Evolutionary conservation across 306 rosid genomes (phyloP), one percentile per base, ranked within the genome.

Genomic region (Lathyrus tuberosus): DNA sequence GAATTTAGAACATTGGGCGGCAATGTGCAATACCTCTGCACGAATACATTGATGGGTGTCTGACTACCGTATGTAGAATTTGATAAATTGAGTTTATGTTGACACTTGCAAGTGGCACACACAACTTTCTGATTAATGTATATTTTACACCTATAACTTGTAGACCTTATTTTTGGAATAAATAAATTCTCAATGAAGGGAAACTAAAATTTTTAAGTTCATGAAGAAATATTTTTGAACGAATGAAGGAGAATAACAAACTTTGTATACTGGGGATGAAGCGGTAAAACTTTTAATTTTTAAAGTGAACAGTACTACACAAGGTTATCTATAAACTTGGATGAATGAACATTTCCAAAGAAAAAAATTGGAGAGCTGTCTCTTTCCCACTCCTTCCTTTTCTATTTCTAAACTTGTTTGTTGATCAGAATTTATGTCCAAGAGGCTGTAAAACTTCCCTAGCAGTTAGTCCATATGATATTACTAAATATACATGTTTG

Each of bases 391-490:
- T 48, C 33, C 6, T 33, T 57, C 42, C 2, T 57, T 28, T 54
- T 49, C 46, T 59, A n/a, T 63, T 57, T 41, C 22, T 64, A 43
- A 30, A 65, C 68, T 70, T 73, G 43, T 72, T 76, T 62, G 57
- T 65, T 52, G 48, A 61, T 62, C 11, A 30, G 61, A 77, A 48
- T 51, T 11, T 54, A 38, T 58, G 44, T 43, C 64, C 24, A 62
- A 54, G 79, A 64, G 67, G 17, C 8, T 54, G 24, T 33, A 37
- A 56, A 67, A 46, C 1, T 37, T 81, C 67, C 31, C 48, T 67
- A 28, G 40, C 24, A 62, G 51, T 76, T 43, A 56, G 65, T 14
- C 33, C 54, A 33, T 35, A 43, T 62, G 59, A 43, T 61, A 28
- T 73, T n/a, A 31, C 28, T 31, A 31, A n/a, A 11, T 43, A 58